Evolutionary conservation across 352 stramenopile genomes (phyloP).

Genomic region (Phytophthora vignae): DNA sequence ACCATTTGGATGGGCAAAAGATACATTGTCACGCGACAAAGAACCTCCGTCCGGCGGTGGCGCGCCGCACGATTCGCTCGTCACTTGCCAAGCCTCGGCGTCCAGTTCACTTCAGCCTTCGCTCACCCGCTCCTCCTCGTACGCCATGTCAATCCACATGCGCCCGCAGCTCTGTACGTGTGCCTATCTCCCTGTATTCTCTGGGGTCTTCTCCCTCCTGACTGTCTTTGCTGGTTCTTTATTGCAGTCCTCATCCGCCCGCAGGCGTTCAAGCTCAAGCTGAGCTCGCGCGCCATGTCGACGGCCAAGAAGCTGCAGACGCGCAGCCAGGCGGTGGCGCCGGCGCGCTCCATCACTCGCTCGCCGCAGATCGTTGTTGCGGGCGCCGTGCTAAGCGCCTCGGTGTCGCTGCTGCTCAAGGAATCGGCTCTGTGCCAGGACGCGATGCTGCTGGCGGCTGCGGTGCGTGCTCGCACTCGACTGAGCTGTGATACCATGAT

Average conservation of each 20-base stretch:
- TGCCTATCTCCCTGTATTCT: not conserved
- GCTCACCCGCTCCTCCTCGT: not conserved
- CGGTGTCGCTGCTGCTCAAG: conserved; percentile 51
- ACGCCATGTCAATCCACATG: conserved; percentile 54
- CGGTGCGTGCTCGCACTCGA: conserved; percentile 21
- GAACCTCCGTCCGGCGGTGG: conserved; percentile 9
- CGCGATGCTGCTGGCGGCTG: conserved; percentile 44
- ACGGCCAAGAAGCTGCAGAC: conserved; percentile 40
- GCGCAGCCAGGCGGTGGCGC: conserved; percentile 40
- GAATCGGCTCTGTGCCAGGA: conserved; percentile 60
- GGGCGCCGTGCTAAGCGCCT: conserved; percentile 57
- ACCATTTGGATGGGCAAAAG: conserved; percentile 6
- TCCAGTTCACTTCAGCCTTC: not conserved
- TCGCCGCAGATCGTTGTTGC: conserved; percentile 42
- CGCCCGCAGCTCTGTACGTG: conserved; percentile 61
- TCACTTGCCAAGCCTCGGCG: conserved; percentile 10
- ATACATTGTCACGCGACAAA: conserved; percentile 5
- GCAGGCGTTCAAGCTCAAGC: conserved; percentile 40
- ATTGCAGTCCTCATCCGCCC: conserved; percentile 52
- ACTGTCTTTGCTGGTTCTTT: not conserved
- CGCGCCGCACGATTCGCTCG: conserved; percentile 5
- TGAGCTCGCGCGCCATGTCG: conserved; percentile 32
- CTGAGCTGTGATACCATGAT: not conserved
- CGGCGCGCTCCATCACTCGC: conserved; percentile 30
- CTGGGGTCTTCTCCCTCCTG: not conserved